Evolutionary conservation across 2,329 filamentous ascomycete species (phyloP).

Genomic region (Lasiodiplodia hormozganensis): DNA sequence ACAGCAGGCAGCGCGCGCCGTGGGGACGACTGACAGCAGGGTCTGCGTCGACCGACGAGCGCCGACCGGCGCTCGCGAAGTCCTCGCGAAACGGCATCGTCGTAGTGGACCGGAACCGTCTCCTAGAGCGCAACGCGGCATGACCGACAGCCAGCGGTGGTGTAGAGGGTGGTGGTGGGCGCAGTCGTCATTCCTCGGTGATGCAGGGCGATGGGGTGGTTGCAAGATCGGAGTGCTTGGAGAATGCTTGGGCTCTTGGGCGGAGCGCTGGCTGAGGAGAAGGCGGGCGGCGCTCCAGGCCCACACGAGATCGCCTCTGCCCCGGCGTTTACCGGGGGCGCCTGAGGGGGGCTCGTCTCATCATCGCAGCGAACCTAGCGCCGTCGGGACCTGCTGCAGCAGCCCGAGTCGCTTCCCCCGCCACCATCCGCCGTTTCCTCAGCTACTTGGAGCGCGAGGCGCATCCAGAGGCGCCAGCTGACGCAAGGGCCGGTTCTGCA

Average conservation of each 20-base stretch:
- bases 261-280: slow-evolving; percentile 22
- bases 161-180: slow-evolving; percentile 2
- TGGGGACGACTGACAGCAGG: slow-evolving; percentile 21
- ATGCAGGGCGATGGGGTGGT: slow-evolving; percentile 23
- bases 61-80: slow-evolving; percentile 25
- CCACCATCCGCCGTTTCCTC: slow-evolving; percentile 18
- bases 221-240: slow-evolving; percentile 26
- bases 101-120: slow-evolving; percentile 20
- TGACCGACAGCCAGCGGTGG: slow-evolving; percentile 20
- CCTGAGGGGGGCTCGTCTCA: slow-evolving; percentile 22
- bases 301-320: slow-evolving; percentile 12
- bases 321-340: slow-evolving; percentile 4
- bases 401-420: slow-evolving; percentile 12
- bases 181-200: slow-evolving; percentile 21
- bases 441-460: slow-evolving; percentile 4
- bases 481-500: slow-evolving; percentile 19
- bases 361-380: slow-evolving; percentile 2
- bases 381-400: slow-evolving; percentile 5
- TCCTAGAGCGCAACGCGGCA: slow-evolving; percentile 25
- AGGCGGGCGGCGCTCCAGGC: slow-evolving; percentile 16
- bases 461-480: slow-evolving; percentile 16
- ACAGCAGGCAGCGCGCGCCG: neutral
- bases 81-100: slow-evolving; percentile 29
- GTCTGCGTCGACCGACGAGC: slow-evolving; percentile 23
- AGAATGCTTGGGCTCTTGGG: slow-evolving; percentile 29